Evolutionary conservation across 257 asterid species (phyloP).

Genomic region (Solanum tarapatanum): DNA sequence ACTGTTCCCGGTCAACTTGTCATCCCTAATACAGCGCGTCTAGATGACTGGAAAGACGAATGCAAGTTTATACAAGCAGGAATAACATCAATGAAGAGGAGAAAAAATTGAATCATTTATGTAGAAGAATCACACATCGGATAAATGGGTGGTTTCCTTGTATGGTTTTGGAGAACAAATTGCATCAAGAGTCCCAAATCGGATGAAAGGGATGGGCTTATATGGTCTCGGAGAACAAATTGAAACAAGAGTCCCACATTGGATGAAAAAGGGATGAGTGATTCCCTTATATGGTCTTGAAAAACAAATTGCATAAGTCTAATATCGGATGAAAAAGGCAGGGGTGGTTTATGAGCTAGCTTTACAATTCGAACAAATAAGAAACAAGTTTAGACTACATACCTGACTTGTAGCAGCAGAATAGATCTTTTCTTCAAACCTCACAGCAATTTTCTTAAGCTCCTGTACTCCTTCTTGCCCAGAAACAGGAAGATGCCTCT

Average conservation of each 20-base stretch:
- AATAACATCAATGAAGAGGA: background rate
- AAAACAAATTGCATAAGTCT: background rate
- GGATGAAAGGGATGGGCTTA: background rate
- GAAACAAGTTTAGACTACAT: background rate
- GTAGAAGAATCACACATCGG: background rate
- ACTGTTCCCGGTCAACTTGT: background rate
- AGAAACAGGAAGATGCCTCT: constrained; percentile 82
- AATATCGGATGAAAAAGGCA: background rate
- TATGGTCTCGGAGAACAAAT: background rate
- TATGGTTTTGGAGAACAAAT: background rate
- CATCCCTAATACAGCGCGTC: background rate
- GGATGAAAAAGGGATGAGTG: background rate
- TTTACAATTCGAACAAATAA: background rate
- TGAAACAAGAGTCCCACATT: background rate
- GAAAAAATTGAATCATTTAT: background rate
- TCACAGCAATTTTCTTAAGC: constrained; percentile 71
- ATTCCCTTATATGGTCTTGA: background rate
- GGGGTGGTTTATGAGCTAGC: background rate
- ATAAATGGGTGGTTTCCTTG: background rate
- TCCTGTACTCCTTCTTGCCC: constrained; percentile 73
- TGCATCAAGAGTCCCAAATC: background rate
- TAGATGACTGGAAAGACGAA: background rate
- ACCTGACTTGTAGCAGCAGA: constrained; percentile 80
- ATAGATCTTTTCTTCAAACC: constrained; percentile 81
- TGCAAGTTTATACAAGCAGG: background rate